Conservation (phyloP, 2,329 filamentous ascomycete genomes). For the Botryotinia globosa region DNA sequence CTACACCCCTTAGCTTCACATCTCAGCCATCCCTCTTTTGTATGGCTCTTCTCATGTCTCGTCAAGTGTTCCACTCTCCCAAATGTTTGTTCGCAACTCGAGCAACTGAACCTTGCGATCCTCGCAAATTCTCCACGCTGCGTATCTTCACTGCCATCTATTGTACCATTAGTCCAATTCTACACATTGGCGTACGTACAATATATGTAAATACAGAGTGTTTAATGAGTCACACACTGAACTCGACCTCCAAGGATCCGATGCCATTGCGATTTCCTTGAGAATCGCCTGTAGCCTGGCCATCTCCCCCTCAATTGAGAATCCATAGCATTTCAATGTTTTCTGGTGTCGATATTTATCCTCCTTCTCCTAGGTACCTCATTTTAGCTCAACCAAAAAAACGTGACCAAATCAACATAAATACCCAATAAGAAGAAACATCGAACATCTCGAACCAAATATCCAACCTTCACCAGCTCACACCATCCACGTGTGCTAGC, state of each 20-base stretch:
- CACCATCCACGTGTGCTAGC: neutral
- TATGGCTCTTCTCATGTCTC: neutral
- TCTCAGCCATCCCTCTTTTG: neutral
- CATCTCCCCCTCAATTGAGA: neutral
- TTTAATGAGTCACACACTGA: neutral
- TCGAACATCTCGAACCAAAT: neutral
- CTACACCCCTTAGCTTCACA: constrained; percentile 3
- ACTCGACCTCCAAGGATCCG: neutral
- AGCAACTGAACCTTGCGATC: neutral
- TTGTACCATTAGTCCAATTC: neutral
- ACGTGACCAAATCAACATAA: neutral
- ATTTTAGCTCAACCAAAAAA: neutral
- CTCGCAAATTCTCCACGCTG: neutral
- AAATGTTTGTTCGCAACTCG: neutral
- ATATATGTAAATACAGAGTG: neutral
- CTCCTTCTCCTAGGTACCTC: neutral
- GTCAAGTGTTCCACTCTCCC: constrained; percentile 13
- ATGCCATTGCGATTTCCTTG: neutral
- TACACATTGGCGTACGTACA: neutral
- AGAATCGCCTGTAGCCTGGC: neutral
- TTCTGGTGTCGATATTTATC: neutral
- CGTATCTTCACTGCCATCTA: neutral
- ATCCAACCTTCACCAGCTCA: neutral
- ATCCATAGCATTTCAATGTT: neutral
- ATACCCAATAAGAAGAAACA: neutral